Base-by-base conservation (phyloP, 495 filamentous ascomycete species). In the Aspergillus cavernicola region DNA sequence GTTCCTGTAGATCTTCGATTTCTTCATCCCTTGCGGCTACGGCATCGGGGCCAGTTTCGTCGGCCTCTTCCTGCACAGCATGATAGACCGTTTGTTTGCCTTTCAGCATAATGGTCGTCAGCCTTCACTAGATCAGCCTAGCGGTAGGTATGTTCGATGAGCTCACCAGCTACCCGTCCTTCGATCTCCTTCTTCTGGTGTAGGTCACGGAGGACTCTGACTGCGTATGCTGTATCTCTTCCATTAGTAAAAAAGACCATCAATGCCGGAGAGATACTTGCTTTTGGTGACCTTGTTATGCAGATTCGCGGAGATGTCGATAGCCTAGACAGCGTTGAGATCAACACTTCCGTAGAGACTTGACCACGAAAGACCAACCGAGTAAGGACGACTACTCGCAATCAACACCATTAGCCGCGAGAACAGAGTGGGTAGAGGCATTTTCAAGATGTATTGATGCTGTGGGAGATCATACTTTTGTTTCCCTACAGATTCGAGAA, bases 271-370 rank as follows among this genome's bases (percentile, higher is more conserved):
- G n/a, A 19, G 8, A 4, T 4, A 43, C 62, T 55, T 55, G 80
- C 81, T 65, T 66, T 88, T 88, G 19, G 80, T 81, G 47, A 88
- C 80, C 60, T 80, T 82, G 56, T 85, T 84, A 62, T 86, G 82
- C 22, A 88, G 69, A 64, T 88, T 87, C 18, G 77, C 72, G 28
- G 79, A 84, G 41, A 88, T 70, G 31, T 89, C 85, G 19, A 75
- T 82, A 6, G 83, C 84, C 79, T 85, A 22, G 24, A 8, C 16
- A 32, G 19, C 18, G 54, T 50, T 31, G 28, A 20, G 23, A 52
- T 35, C 24, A 42, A n/a, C 20, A 31, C 48, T 36, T 45, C 20
- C 31, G 28, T 23, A 29, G 54, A 38, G 28, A n/a, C 36, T 6
- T 11, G 50, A 6, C 28, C 37, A 12, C 22, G 31, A 55, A 36